Evolutionary conservation across 73 alveolate genomes (phyloP).

Genomic region (Tetrahymena thermophila): DNA sequence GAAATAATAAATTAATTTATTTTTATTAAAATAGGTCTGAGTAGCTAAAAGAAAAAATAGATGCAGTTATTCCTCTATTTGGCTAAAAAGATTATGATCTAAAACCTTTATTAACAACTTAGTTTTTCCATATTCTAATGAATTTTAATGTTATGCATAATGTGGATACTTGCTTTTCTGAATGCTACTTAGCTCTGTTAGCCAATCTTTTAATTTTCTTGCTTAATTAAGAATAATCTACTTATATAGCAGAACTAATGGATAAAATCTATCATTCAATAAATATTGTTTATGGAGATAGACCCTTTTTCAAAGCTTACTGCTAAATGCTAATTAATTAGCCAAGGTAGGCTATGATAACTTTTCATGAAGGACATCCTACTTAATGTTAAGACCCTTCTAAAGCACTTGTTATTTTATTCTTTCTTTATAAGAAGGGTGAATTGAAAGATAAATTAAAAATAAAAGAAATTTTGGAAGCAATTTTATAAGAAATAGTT

Average conservation of each 20-base stretch:
- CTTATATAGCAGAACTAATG: neutral
- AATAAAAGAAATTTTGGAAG: neutral
- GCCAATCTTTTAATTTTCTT: neutral
- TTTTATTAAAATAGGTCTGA: neutral
- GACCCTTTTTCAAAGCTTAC: neutral
- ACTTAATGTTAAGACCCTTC: conserved; percentile 14
- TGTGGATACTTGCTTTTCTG: conserved; percentile 16
- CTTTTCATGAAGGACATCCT: neutral
- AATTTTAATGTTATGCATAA: conserved; percentile 1
- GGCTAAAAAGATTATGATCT: neutral
- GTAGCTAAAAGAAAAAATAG: neutral
- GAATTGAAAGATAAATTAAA: neutral
- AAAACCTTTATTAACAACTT: neutral
- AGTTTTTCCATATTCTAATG: conserved; percentile 5
- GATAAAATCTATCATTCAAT: neutral
- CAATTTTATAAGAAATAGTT: conserved; percentile 6
- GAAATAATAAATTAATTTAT: no score
- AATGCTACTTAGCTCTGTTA: neutral
- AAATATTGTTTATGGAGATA: neutral
- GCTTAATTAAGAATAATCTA: neutral
- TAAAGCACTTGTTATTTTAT: neutral
- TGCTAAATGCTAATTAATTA: neutral
- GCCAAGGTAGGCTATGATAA: neutral
- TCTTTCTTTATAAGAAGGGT: neutral
- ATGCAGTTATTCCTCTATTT: neutral